Evolutionary conservation across 1,139 yeast species (phyloP), one percentile per base, ranked within the genome.

Genomic region (Protomyces gravidus): DNA sequence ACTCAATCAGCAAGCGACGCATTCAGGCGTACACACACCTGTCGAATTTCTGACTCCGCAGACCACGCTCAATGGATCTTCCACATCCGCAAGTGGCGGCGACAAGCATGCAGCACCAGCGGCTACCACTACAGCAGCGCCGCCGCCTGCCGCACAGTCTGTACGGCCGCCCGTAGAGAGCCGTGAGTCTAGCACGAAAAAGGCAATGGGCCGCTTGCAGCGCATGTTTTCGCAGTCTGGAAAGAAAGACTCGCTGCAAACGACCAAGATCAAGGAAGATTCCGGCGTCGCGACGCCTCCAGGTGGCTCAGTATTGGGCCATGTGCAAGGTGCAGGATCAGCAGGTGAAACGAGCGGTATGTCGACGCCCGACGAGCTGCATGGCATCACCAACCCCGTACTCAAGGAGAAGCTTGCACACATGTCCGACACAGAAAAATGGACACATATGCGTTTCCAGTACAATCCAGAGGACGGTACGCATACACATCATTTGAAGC

Each of bases 401-500:
- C 25, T 40, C 40, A 45, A 40, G 50, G 60, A 48, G 27, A 19
- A 51, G n/a, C 49, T 55, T 21, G 45, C 48, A 26, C 33, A 30
- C 7, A 55, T 55, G 60, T 45, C 58, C 9, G 49, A 50, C 9
- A 50, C 47, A 21, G 58, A 46, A 28, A 32, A 30, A 15, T n/a
- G 47, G 23, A 33, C 48, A 17, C 51, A 42, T 25, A 53, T 53
- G 58, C 32, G 58, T 13, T 53, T 53, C 47, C 51, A 53, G 46
- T 53, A 53, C 47, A 53, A 53, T 17, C 50, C 32, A 15, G 48
- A 53, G 25, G 83, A 83, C 64, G 90, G 94, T 2, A 64, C 73
- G 11, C 97, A 90, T 71, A 88, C 83, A 67, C 97, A 90, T 72
- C 83, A 82, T 68, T 76, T 90, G 65, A 79, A 83, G 63, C 82